Evolutionary conservation across 2,329 filamentous ascomycete species (phyloP).

Genomic region (Sclerotinia borealis): DNA sequence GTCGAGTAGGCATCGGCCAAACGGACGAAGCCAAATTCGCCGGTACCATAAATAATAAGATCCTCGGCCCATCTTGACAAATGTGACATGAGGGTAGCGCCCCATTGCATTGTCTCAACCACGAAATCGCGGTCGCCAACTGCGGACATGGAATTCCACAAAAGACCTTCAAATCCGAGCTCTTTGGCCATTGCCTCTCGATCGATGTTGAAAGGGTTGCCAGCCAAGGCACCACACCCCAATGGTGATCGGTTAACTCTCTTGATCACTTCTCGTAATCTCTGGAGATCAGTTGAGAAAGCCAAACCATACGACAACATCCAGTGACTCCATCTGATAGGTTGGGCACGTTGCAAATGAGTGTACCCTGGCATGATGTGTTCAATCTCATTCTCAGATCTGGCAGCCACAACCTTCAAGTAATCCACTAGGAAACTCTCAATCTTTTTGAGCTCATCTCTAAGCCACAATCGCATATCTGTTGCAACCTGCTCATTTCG

Average conservation of each 20-base stretch:
- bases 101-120: slow-evolving; percentile 76
- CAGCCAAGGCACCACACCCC: slow-evolving; percentile 55
- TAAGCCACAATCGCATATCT: slow-evolving; percentile 85
- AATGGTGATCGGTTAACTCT: slow-evolving; percentile 59
- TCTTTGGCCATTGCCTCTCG: slow-evolving; percentile 73
- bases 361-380: slow-evolving; percentile 81
- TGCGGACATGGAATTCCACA: slow-evolving; percentile 72
- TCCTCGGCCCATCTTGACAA: slow-evolving; percentile 76
- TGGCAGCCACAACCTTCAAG: slow-evolving; percentile 59
- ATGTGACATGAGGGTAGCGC: slow-evolving; percentile 70
- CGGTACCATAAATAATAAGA: slow-evolving; percentile 72
- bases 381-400: slow-evolving; percentile 70
- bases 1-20: slow-evolving; percentile 77
- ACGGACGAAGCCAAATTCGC: slow-evolving; percentile 64
- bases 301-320: slow-evolving; percentile 67
- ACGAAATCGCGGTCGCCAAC: slow-evolving; percentile 66
- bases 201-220: slow-evolving; percentile 78
- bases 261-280: slow-evolving; percentile 64
- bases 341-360: slow-evolving; percentile 75
- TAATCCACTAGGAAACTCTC: slow-evolving; percentile 64
- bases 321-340: slow-evolving; percentile 78
- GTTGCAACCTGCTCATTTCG: slow-evolving; percentile 87
- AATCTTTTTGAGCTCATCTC: slow-evolving; percentile 65
- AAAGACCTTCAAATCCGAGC: slow-evolving; percentile 69
- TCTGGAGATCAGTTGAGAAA: slow-evolving; percentile 69